Conservation (phyloP, 805 yeast genomes). For the Blastobotrys parvus region DNA sequence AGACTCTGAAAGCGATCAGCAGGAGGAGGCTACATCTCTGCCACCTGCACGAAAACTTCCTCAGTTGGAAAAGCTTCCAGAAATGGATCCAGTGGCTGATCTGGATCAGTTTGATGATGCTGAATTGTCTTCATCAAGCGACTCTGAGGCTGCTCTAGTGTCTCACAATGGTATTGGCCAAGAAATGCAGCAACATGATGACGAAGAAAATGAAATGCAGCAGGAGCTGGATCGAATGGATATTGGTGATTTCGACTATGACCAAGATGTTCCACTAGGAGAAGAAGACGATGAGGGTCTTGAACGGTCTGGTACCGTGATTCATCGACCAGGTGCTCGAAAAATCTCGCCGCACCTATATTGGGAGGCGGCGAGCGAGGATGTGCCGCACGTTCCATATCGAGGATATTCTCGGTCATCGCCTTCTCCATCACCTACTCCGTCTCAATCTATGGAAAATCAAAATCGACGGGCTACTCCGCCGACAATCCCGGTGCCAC, state of each 20-base stretch:
- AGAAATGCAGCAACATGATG: neutral
- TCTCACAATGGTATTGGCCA: neutral
- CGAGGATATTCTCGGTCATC: neutral
- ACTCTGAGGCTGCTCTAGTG: neutral
- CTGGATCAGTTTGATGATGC: neutral
- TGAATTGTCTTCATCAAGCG: slow-evolving; percentile 15
- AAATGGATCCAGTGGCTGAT: neutral
- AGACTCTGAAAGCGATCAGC: neutral
- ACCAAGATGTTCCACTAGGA: neutral
- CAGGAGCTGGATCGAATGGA: neutral
- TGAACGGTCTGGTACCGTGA: slow-evolving; percentile 1
- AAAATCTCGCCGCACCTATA: neutral
- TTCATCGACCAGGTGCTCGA: neutral
- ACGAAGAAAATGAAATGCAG: neutral
- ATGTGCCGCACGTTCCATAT: neutral
- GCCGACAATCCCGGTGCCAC: neutral
- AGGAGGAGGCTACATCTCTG: too few relatives aligned
- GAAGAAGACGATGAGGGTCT: neutral
- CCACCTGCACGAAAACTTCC: neutral
- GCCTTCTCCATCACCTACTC: neutral
- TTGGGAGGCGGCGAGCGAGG: neutral
- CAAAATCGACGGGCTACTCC: neutral
- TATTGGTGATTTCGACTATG: neutral
- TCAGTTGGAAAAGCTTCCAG: neutral
- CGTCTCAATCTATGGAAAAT: neutral